These are phyloP conservation scores for Stachybotrys chartarum DNA, from an alignment of 2,329 filamentous ascomycete genomes.

Conservation along the genomic window DNA sequence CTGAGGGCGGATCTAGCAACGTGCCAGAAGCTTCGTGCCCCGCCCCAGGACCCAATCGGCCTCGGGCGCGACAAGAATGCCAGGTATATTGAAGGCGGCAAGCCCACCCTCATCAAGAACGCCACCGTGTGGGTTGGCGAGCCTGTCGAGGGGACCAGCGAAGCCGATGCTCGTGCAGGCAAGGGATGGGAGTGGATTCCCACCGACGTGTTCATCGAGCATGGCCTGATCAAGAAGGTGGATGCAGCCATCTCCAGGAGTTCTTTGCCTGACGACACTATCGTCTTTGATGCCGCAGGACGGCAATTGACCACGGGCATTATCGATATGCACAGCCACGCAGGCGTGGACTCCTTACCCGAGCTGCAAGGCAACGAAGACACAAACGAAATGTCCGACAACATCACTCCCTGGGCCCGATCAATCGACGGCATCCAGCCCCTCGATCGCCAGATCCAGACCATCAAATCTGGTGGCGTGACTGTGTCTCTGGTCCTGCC, in stretches of 20 bases:
- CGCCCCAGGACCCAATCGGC: constrained; percentile 49
- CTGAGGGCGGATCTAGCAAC: constrained; percentile 46
- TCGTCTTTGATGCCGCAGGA: constrained; percentile 51
- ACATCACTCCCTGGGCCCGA: constrained; percentile 62
- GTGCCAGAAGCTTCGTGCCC: constrained; percentile 47
- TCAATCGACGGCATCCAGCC: constrained; percentile 60
- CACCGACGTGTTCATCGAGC: constrained; percentile 53
- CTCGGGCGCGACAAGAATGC: constrained; percentile 52
- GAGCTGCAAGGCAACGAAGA: constrained; percentile 47
- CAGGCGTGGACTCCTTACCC: constrained; percentile 53
- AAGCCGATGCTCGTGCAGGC: constrained; percentile 47
- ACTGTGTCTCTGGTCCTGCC: constrained; percentile 61
- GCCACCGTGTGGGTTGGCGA: constrained; percentile 62
- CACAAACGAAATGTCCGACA: constrained; percentile 54
- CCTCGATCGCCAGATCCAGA: constrained; percentile 56
- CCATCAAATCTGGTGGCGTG: constrained; percentile 68
- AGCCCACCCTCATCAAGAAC: constrained; percentile 57
- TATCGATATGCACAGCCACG: constrained; percentile 66
- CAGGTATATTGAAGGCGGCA: constrained; percentile 50
- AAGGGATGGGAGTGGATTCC: constrained; percentile 53
- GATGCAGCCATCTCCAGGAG: constrained; percentile 31
- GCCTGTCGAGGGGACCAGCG: constrained; percentile 39
- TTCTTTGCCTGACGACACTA: constrained; percentile 36
- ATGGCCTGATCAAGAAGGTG: constrained; percentile 54
- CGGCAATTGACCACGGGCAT: constrained; percentile 59